These are phyloP conservation scores for Trichoderma reesei DNA, from an alignment of 495 filamentous ascomycete genomes.

Conservation along the genomic window DNA sequence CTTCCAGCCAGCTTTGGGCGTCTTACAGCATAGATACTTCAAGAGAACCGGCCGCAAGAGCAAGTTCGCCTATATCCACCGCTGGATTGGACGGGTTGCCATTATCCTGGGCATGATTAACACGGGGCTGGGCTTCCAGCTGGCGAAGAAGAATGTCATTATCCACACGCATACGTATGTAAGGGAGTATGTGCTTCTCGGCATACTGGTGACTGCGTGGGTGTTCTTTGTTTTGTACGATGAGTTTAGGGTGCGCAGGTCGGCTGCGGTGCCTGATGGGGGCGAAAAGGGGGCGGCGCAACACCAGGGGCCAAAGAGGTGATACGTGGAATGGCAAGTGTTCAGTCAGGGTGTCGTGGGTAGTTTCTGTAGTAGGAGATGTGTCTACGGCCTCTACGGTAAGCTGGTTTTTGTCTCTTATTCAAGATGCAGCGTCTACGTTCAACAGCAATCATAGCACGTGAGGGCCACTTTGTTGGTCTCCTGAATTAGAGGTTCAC, in stretches of 20 bases:
- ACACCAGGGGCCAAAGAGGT: neutral
- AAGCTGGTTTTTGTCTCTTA: too few relatives aligned
- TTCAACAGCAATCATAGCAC: too few relatives aligned
- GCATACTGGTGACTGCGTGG: neutral
- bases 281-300: neutral
- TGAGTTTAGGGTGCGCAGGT: neutral
- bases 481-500: too few relatives aligned
- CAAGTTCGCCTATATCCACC: neutral
- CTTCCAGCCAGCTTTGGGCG: neutral
- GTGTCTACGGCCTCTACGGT: too few relatives aligned
- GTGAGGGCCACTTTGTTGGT: too few relatives aligned
- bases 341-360: too few relatives aligned
- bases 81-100: neutral
- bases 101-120: neutral
- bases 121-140: neutral
- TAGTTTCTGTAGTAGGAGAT: too few relatives aligned
- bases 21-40: neutral
- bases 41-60: conserved; percentile 1
- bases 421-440: too few relatives aligned
- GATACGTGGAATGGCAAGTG: too few relatives aligned
- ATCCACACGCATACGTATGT: neutral
- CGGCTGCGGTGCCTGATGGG: neutral
- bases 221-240: neutral
- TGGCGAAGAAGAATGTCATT: neutral
- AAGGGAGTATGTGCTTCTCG: neutral